phyloP scores from a whole-genome alignment of 768 basidiomycete species.

The Mrakia hoshinonis region DNA sequence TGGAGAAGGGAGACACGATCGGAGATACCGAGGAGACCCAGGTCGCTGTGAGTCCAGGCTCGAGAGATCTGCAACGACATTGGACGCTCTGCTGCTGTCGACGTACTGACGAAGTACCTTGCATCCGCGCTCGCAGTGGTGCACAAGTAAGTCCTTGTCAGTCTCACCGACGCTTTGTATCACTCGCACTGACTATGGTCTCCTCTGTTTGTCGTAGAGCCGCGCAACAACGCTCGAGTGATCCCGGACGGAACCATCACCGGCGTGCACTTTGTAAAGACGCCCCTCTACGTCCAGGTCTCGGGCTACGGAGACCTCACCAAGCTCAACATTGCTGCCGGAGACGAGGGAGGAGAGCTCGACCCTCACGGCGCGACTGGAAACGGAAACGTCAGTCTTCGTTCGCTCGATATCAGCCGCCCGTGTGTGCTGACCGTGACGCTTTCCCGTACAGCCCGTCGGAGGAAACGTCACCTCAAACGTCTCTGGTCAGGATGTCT shows the following conservation, averaged over 20 bases:
- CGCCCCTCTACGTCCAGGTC: constrained; percentile 45
- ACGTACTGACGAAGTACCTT: background rate
- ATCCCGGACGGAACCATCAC: constrained; percentile 43
- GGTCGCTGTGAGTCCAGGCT: constrained; percentile 11
- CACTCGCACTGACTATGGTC: no score
- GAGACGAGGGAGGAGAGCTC: constrained; percentile 44
- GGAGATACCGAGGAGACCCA: constrained; percentile 50
- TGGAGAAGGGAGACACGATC: constrained; percentile 49
- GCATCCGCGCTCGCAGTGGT: constrained; percentile 7
- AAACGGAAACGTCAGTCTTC: constrained; percentile 41
- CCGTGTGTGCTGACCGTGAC: background rate
- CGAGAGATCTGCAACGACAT: background rate
- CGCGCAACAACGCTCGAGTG: constrained; percentile 44
- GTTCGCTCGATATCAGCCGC: background rate
- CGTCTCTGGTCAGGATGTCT: constrained; percentile 39
- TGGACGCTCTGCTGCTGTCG: no score
- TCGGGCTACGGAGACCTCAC: constrained; percentile 49
- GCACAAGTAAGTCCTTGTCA: constrained; percentile 29
- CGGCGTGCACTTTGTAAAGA: constrained; percentile 43
- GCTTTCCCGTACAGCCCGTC: constrained; percentile 33
- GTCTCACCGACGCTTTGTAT: background rate
- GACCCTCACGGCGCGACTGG: constrained; percentile 44
- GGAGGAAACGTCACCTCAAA: constrained; percentile 43
- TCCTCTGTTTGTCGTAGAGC: constrained; percentile 35
- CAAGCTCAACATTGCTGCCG: constrained; percentile 42